Evolutionary conservation across 1,139 yeast species (phyloP), one percentile per base, ranked within the genome.

Genomic region (Zygosaccharomyces pseudobailii): DNA sequence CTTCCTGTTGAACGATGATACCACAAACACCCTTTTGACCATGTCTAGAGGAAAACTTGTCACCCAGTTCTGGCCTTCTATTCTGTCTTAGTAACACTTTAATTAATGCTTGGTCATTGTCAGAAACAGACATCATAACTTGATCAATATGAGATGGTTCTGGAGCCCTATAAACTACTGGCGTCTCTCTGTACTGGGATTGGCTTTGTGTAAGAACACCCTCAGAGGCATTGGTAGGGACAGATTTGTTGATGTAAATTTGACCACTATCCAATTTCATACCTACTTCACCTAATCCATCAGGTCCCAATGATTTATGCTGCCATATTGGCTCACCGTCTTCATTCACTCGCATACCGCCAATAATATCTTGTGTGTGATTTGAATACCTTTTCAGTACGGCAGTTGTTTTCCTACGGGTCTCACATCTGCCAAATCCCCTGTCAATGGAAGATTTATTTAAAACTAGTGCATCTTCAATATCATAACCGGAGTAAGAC

Each of bases 11-110:
- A 10, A 90, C 97, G 67, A 90, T 92, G 57, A 90, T 87, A 68
- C 97, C 97, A 74, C 97, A 90, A 30, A 92, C 97, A 78, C 98
- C 98, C 73, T 92, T 92, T 68, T 92, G 98, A 30, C 98, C 98
- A 68, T 89, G 97, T 68, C 97, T 83, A 2, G 96, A 88, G 3
- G 97, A 89, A 62, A 94, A 92, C 69, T 92, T 92, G 66, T 92
- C 99, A 52, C 99, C 99, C 49, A 92, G 73, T 69, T 92, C 99
- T 0, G 99, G 99, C 66, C 98, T 80, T 73, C 99, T 83, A 2
- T 97, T 89, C 68, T 94, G 99, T 65, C 99, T 79, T 51, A 92
- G 71, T 45, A 92, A 72, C 3, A 92, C 97, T 69, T 92, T 92
- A 61, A 92, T 85, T 53, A 92, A 74, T 0, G 96, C 95, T 69